Conservation (phyloP, 805 yeast genomes). For the Suhomyces xylopsoci region DNA sequence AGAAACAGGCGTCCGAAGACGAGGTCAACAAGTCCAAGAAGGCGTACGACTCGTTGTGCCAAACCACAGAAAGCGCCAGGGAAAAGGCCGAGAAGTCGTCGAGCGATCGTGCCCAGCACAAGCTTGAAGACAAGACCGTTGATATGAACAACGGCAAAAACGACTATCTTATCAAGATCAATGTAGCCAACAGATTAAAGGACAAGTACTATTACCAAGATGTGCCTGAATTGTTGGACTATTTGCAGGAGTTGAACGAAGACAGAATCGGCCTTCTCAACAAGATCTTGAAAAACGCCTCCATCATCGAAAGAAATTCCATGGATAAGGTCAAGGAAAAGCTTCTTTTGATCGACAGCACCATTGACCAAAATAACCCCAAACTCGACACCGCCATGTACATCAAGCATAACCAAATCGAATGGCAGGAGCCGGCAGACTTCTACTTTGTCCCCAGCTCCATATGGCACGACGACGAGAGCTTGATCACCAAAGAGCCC, state of each 20-base stretch:
- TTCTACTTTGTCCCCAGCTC: slow-evolving; percentile 83
- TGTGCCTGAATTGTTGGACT: slow-evolving; percentile 83
- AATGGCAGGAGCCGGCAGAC: slow-evolving; percentile 86
- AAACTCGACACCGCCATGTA: slow-evolving; percentile 83
- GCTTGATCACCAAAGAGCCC: slow-evolving; percentile 55
- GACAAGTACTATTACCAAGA: slow-evolving; percentile 93
- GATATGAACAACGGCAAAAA: slow-evolving; percentile 92
- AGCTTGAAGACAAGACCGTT: slow-evolving; percentile 56
- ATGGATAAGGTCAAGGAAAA: slow-evolving; percentile 47
- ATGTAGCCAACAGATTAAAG: slow-evolving; percentile 83
- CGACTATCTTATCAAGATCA: slow-evolving; percentile 73
- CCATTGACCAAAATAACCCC: slow-evolving; percentile 69
- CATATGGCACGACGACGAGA: slow-evolving; percentile 96
- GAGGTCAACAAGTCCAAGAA: slow-evolving; percentile 65
- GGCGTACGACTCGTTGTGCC: slow-evolving; percentile 78
- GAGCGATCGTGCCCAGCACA: slow-evolving; percentile 49
- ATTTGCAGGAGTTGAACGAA: slow-evolving; percentile 80
- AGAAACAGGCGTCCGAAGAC: slow-evolving; percentile 48
- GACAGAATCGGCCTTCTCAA: slow-evolving; percentile 70
- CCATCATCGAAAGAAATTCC: slow-evolving; percentile 52
- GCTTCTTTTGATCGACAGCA: slow-evolving; percentile 49
- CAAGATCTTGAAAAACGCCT: slow-evolving; percentile 60
- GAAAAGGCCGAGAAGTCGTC: slow-evolving; percentile 61
- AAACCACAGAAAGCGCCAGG: slow-evolving; percentile 75
- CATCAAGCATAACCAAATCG: slow-evolving; percentile 73